Evolutionary conservation across 169 alveolate species (phyloP).

Genomic region (Besnoitia besnoiti): DNA sequence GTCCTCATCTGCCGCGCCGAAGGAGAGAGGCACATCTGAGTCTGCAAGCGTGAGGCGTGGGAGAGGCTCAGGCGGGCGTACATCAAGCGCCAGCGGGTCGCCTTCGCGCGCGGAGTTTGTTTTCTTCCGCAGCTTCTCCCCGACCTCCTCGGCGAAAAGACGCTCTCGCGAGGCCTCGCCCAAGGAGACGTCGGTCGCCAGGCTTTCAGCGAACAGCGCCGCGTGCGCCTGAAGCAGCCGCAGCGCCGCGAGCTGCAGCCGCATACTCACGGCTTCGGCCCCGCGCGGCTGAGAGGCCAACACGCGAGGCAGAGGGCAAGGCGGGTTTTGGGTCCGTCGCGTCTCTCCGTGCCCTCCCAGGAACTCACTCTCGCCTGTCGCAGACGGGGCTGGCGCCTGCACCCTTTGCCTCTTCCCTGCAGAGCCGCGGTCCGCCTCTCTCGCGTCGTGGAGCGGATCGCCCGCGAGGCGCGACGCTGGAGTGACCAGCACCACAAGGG

Average conservation of each 20-base stretch:
- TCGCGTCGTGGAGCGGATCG: not conserved
- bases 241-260: not conserved
- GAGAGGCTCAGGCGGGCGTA: no score
- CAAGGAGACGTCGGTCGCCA: not conserved
- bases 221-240: conserved; percentile 37
- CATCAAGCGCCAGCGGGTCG: no score
- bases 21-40: no score
- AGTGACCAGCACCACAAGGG: not conserved
- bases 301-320: no score
- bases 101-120: not conserved
- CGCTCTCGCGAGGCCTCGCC: not conserved
- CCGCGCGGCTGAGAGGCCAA: not conserved
- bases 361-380: no score
- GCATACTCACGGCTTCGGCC: not conserved
- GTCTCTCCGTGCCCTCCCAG: no score
- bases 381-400: not conserved
- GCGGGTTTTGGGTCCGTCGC: no score
- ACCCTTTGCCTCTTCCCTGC: not conserved
- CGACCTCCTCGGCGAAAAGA: not conserved
- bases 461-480: not conserved
- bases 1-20: no score
- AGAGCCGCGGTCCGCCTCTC: not conserved
- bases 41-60: no score
- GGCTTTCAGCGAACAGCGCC: not conserved
- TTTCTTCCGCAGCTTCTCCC: not conserved